These are phyloP conservation scores for Barnettozyma hawaiiensis DNA, from an alignment of 1,139 yeast species.

Conservation along the genomic window DNA sequence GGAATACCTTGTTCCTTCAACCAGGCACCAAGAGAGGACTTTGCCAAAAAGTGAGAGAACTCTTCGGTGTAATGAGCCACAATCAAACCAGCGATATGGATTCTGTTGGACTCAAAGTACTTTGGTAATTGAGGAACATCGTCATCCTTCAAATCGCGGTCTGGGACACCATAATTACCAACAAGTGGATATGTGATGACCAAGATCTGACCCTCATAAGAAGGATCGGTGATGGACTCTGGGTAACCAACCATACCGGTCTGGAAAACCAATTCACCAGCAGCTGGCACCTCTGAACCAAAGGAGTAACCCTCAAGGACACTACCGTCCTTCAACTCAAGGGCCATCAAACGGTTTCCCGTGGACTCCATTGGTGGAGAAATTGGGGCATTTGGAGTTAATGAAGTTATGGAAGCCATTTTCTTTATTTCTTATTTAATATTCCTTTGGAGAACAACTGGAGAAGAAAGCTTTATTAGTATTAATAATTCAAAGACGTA, in stretches of 20 bases:
- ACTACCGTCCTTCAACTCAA: constrained; percentile 88
- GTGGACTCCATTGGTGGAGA: constrained; percentile 83
- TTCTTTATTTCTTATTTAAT: too few relatives aligned
- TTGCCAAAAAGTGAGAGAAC: constrained; percentile 89
- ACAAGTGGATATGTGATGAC: constrained; percentile 95
- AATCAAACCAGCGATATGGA: constrained; percentile 95
- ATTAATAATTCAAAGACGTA: background rate
- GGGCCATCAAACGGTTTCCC: constrained; percentile 78
- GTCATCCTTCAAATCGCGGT: constrained; percentile 71
- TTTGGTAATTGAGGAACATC: constrained; percentile 73
- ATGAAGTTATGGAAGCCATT: constrained; percentile 28
- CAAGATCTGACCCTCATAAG: constrained; percentile 95
- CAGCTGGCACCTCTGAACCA: constrained; percentile 80
- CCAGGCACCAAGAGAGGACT: constrained; percentile 91
- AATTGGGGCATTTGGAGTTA: constrained; percentile 61
- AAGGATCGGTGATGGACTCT: constrained; percentile 96
- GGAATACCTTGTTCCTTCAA: constrained; percentile 87
- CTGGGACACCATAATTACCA: constrained; percentile 99
- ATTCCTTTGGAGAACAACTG: constrained; percentile 10
- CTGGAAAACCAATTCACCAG: constrained; percentile 98
- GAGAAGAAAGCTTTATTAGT: background rate
- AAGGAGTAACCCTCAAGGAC: constrained; percentile 94
- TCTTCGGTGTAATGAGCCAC: constrained; percentile 97
- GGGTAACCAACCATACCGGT: constrained; percentile 99
- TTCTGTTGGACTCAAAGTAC: constrained; percentile 85